These are phyloP conservation scores for Leccinum sublutescens DNA, from an alignment of 768 basidiomycete species.

Conservation along the genomic window DNA sequence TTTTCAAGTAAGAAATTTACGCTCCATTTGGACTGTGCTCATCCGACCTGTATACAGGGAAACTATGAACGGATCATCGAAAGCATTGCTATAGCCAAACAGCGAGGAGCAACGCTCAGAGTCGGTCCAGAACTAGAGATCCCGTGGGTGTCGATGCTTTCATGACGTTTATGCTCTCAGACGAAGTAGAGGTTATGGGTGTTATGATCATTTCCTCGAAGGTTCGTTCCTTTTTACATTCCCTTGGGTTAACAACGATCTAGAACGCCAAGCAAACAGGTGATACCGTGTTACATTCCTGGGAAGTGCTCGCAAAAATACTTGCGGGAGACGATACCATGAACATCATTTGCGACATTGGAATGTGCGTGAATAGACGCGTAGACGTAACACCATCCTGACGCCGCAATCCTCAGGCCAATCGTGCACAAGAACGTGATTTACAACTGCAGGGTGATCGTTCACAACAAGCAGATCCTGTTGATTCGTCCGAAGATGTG, in stretches of 20 bases:
- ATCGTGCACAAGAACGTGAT: conserved; percentile 97
- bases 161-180: neutral
- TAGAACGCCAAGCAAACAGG: conserved; percentile 45
- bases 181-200: conserved; percentile 82
- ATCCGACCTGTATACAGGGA: conserved; percentile 50
- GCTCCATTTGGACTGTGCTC: neutral
- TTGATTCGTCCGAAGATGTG: conserved; percentile 99
- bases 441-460: conserved; percentile 94
- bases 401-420: conserved; percentile 58
- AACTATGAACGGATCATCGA: conserved; percentile 89
- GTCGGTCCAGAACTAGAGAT: conserved; percentile 98
- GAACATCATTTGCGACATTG: conserved; percentile 94
- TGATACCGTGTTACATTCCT: conserved; percentile 94
- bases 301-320: conserved; percentile 96
- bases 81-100: conserved; percentile 87
- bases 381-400: neutral
- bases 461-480: conserved; percentile 81
- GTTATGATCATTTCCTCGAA: conserved; percentile 96
- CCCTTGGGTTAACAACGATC: neutral
- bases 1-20: conserved; percentile 63
- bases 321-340: conserved; percentile 71
- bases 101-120: conserved; percentile 81
- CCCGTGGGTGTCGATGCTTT: conserved; percentile 49
- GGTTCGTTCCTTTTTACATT: conserved; percentile 43
- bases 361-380: conserved; percentile 63